A percentile compares a stretch with the other conserved stretches of the same genome.
Evolutionary conservation across 176 grass and related monocot species (phyloP).

Genomic region (barley (Hordeum vulgare)): DNA sequence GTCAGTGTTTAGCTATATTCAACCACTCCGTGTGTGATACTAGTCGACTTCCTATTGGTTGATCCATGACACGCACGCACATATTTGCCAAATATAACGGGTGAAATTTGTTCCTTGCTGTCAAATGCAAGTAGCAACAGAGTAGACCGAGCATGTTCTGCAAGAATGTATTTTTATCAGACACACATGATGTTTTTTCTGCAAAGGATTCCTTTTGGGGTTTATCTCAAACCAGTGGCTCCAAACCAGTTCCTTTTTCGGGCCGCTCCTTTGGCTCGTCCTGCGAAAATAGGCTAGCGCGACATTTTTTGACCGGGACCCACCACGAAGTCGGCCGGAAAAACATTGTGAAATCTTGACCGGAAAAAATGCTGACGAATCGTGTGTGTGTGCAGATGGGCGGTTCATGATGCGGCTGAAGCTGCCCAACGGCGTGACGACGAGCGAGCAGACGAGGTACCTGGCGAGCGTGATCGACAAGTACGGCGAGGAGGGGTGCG

Average conservation of each 20-base stretch:
- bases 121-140: background rate
- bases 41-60: background rate
- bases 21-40: background rate
- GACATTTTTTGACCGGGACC: background rate
- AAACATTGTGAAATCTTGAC: background rate
- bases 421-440: slow-evolving; percentile 93
- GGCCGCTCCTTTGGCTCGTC: background rate
- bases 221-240: slow-evolving; percentile 24
- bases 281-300: background rate
- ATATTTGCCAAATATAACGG: background rate
- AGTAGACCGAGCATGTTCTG: background rate
- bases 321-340: background rate
- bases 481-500: slow-evolving; percentile 83
- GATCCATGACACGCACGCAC: background rate
- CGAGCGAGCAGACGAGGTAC: slow-evolving; percentile 93
- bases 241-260: background rate
- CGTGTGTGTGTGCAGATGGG: slow-evolving; percentile 38
- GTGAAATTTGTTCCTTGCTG: background rate
- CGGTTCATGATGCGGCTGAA: slow-evolving; percentile 98
- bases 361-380: background rate
- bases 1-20: background rate
- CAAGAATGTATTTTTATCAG: background rate
- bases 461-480: slow-evolving; percentile 73
- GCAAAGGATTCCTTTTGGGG: background rate
- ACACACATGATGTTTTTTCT: background rate